Evolutionary conservation across 2,329 filamentous ascomycete genomes (phyloP), one percentile per base, ranked within the genome.

Genomic region (Emmonsiellopsis sp.): DNA sequence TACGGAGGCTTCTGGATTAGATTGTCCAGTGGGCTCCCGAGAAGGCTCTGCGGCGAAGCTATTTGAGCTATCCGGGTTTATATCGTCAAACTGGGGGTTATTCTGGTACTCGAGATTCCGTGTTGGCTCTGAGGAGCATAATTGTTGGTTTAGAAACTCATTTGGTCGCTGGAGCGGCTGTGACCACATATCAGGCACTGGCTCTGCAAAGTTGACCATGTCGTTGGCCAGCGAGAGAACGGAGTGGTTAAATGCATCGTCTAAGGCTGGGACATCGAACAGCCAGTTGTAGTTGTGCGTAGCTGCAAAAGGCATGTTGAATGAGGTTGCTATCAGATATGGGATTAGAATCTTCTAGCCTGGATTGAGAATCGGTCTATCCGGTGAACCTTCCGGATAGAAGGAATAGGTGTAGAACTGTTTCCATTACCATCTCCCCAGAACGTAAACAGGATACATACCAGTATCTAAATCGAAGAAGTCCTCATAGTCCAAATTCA

Each of bases 261-360:
- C 70, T 53, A 78, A 64, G 44, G 61, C 66, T 11, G 61, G 54
- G 10, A 67, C 62, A 40, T 80, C 76, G 59, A 84, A 84, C 2
- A 84, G 62, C 80, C 81, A 84, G 54, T 79, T 81, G 61, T 84
- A 84, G 53, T 84, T 81, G 57, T 73, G 73, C 55, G 80, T 79
- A 1, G 81, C 83, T 2, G 81, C 83, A 63, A 82, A 84, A 5
- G 81, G 81, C 68, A 82, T 81, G 52, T 84, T 84, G 62, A 84
- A 84, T 0, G 80, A 82, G 60, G 76, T 81, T 32, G 81, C 80
- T 62, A 52, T 26, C 20, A 26, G 20, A 26, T 26, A 26, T 26
- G 20, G 20, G 20, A n/a, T 16, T 42, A 26, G 20, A 26, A 26
- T 26, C 20, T 26, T 26, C 20, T 26, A 26, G 20, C 20, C 20